Evolutionary conservation across 1,139 yeast genomes (phyloP), one percentile per base, ranked within the genome.

Genomic region (Pichiaceae sp.): DNA sequence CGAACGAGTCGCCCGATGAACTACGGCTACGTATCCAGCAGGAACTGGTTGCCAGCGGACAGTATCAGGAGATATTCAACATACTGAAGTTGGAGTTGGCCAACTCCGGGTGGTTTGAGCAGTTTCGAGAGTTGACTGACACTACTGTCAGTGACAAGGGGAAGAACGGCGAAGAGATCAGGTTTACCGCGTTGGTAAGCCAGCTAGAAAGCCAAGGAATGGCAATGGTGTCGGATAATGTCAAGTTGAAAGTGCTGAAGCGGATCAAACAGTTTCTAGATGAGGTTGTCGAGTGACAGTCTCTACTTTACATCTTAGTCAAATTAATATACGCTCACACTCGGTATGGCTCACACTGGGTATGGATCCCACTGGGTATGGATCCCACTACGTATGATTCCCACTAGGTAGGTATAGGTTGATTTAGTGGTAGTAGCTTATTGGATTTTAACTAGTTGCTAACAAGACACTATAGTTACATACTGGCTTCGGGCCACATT

Each of bases 51-150:
- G 71, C 80, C 31, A 73, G 87, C 20, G 96, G 96, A 0, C 83
- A 81, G 59, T 86, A 85, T 57, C 91, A 83, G 44, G 54, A 66
- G 46, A 77, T 81, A 41, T 76, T 78, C 39, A 71, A 72, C 39
- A 67, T 68, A 38, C 62, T 87, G 41, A 76, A 78, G 48, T 68
- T 78, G 38, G 75, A 74, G 51, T 68, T 89, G 20, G 69, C 75
- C 41, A 83, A 83, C 52, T 69, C 79, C 2, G 96, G 96, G 6
- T 89, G 96, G 96, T 77, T 75, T 47, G 95, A 85, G 48, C 72
- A 79, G 42, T 77, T 87, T 24, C 68, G 75, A 38, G 72, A 68
- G 36, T 49, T 81, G 38, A 81, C 93, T 1, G 44, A 54, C 46
- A 68, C 65, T 31, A 63, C 52, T 1, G 43, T 54, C 55, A 54